Percentiles rank a stretch among this genome's conserved stretches.
phyloP scores from a whole-genome alignment of 1,284 basidiomycete species.

The Rhizopogon parksii region DNA sequence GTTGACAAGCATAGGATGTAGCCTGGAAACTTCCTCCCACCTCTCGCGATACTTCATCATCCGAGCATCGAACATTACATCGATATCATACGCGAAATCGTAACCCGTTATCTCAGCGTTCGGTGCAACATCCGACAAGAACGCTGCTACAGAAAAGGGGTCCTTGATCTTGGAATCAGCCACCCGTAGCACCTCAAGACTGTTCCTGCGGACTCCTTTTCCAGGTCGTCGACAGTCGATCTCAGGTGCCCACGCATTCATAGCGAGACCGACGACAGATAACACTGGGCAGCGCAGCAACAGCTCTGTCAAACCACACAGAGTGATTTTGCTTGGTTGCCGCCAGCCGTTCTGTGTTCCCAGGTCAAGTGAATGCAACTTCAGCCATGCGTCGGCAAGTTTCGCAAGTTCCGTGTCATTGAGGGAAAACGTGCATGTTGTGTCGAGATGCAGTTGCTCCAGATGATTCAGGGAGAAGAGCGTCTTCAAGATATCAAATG shows the following conservation, averaged over 20 bases:
- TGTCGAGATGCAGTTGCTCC: background rate
- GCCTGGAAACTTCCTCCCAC: background rate
- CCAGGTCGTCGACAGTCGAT: background rate
- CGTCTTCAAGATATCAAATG: background rate
- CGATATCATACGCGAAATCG: background rate
- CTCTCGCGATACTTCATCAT: background rate
- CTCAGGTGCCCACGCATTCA: background rate
- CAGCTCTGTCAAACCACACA: slow-evolving; percentile 19
- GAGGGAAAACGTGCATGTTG: slow-evolving; percentile 6
- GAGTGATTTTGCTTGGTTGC: slow-evolving; percentile 23
- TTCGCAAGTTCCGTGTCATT: slow-evolving; percentile 11
- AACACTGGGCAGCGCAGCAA: slow-evolving; percentile 12
- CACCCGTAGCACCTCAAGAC: background rate
- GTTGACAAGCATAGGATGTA: background rate
- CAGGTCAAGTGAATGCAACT: slow-evolving; percentile 1
- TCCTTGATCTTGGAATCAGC: background rate
- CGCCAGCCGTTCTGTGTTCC: slow-evolving; percentile 18
- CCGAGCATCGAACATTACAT: background rate
- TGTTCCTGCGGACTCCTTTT: background rate
- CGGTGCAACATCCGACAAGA: background rate
- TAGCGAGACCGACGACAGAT: background rate
- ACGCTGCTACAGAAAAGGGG: background rate
- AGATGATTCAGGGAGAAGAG: background rate
- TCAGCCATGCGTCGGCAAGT: slow-evolving; percentile 13
- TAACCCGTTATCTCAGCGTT: slow-evolving; percentile 1